Conservation (phyloP, 1,284 basidiomycete species). For the Trametes polyzona region DNA sequence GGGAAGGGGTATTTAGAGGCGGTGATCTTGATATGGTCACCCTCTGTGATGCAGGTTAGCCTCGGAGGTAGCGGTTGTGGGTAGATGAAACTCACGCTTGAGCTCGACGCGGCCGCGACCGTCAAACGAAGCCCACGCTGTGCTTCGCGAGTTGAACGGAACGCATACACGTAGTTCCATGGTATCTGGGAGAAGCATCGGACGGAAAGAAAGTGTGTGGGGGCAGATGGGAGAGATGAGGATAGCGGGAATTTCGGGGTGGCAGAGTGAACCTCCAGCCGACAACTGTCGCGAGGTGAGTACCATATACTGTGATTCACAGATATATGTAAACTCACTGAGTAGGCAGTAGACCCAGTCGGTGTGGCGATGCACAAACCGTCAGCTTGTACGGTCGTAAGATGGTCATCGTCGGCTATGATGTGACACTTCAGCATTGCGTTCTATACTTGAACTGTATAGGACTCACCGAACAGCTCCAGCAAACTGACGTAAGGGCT, state of each 20-base stretch:
- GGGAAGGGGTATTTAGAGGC: slow-evolving; percentile 99
- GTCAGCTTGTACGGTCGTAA: slow-evolving; percentile 99
- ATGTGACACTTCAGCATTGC: background rate
- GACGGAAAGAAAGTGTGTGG: slow-evolving; percentile 97
- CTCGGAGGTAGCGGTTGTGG: background rate
- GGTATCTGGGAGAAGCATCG: slow-evolving; percentile 97
- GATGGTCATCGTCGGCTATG: slow-evolving; percentile 95
- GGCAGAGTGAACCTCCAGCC: slow-evolving; percentile 96
- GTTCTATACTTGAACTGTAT: background rate
- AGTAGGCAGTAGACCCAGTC: slow-evolving; percentile 98
- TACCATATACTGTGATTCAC: background rate
- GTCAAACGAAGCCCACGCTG: slow-evolving; percentile 99
- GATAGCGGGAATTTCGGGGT: slow-evolving; percentile 97
- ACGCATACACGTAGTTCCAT: slow-evolving; percentile 99
- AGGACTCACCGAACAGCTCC: slow-evolving; percentile 88
- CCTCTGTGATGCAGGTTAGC: slow-evolving; percentile 61
- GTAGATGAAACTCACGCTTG: slow-evolving; percentile 68
- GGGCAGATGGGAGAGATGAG: slow-evolving; percentile 98
- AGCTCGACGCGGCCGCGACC: slow-evolving; percentile 96
- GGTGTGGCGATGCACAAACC: slow-evolving; percentile 96
- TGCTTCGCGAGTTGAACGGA: slow-evolving; percentile 97
- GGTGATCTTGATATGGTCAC: slow-evolving; percentile 98
- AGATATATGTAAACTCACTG: slow-evolving; percentile 53
- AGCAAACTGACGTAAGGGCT: slow-evolving; percentile 97
- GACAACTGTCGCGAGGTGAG: slow-evolving; percentile 65